Evolutionary conservation across 2,329 filamentous ascomycete genomes (phyloP), one percentile per base, ranked within the genome.

Genomic region (Penicillium sp.): DNA sequence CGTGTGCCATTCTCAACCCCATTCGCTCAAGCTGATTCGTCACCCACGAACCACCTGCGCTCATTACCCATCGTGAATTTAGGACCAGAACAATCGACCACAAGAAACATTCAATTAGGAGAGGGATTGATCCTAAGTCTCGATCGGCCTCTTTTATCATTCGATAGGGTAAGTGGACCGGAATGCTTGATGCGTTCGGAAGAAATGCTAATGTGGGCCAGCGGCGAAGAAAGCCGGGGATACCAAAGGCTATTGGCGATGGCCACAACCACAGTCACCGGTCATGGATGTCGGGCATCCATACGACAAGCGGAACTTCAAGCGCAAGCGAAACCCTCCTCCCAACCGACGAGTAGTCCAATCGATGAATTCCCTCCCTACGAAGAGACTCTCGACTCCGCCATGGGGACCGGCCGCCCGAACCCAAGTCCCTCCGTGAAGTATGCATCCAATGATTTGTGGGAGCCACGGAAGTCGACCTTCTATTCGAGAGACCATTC

Each of bases 381-480:
- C 57, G 75, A 77, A 60, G 72, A 77, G 48, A 61, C 67, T 51
- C 61, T 69, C 25, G 71, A 75, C 33, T 55, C 63, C n/a, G 51
- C 61, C 54, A 50, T 64, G 37, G 69, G 72, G 50, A 53, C 67
- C 50, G 63, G 63, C 50, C 65, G 67, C 31, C 55, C 63, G 47
- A 65, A 65, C 35, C 57, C 64, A 47, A 66, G 59, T 54, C 54
- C 65, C 50, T 66, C 72, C 3, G 51, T 70, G 42, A 73, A 66
- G 60, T 72, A 74, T 65, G 62, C 69, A 50, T 64, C 67, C 2
- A 72, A 68, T 51, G 83, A 88, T 62, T 79, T 82, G 64, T 91
- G 88, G 88, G 83, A 85, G 54, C 79, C 84, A 42, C 81, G 84
- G 45, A 85, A 81, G 69, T 80, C 84, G 61, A 79, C 77, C 62